A percentile compares a stretch with the other conserved stretches of the same genome.
phyloP scores from a whole-genome alignment of 805 yeast species.

The Yamadazyma insecticola region DNA sequence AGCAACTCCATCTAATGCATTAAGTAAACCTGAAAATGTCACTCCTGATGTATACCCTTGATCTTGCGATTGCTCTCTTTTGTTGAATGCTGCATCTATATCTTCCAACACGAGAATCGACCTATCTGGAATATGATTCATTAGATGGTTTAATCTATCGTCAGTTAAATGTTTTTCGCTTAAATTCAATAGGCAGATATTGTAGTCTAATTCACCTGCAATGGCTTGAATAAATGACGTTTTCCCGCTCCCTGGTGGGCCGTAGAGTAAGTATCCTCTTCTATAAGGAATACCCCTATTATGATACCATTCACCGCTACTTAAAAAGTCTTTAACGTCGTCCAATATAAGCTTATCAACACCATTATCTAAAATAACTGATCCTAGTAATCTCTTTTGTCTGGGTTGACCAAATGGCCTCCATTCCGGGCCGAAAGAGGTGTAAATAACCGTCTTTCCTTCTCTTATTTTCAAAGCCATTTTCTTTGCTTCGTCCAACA shows the following conservation, averaged over 20 bases:
- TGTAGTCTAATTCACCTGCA: constrained; percentile 94
- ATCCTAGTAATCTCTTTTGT: constrained; percentile 74
- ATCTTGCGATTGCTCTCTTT: constrained; percentile 71
- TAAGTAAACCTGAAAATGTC: constrained; percentile 89
- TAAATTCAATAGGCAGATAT: constrained; percentile 86
- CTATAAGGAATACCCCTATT: constrained; percentile 97
- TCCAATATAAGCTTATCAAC: constrained; percentile 58
- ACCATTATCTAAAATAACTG: constrained; percentile 80
- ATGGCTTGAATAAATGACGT: constrained; percentile 94
- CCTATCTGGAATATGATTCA: constrained; percentile 94
- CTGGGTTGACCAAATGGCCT: constrained; percentile 96
- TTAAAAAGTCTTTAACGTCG: constrained; percentile 79
- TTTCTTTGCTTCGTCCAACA: constrained; percentile 78
- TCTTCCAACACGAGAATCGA: constrained; percentile 85
- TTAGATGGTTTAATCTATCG: constrained; percentile 87
- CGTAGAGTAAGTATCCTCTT: constrained; percentile 88
- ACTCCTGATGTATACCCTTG: constrained; percentile 83
- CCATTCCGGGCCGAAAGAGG: constrained; percentile 99
- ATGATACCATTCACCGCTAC: constrained; percentile 85
- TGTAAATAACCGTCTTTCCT: constrained; percentile 90
- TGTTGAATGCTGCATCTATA: constrained; percentile 91
- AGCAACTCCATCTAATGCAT: constrained; percentile 96
- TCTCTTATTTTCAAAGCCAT: constrained; percentile 79
- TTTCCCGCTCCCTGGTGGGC: constrained; percentile 98
- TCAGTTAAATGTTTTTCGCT: constrained; percentile 91